A percentile compares a stretch with the other conserved stretches of the same genome.
phyloP scores from a whole-genome alignment of 768 basidiomycete genomes.

The Asterophora lycoperdoides region DNA sequence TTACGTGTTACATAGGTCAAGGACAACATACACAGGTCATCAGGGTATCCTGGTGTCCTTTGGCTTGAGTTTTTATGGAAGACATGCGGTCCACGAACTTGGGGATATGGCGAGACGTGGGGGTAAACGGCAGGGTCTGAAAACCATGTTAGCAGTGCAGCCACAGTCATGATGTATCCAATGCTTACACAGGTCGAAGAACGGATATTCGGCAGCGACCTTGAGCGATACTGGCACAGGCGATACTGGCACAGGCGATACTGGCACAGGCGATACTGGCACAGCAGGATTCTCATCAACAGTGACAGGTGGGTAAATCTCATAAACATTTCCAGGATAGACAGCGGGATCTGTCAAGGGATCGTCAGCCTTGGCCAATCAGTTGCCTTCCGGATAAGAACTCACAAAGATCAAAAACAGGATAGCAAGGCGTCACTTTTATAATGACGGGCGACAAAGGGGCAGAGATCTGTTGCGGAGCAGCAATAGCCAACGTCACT shows the following conservation, averaged over 20 bases:
- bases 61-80: neutral
- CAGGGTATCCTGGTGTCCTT: slow-evolving; percentile 12
- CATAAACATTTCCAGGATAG: slow-evolving; percentile 37
- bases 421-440: slow-evolving; percentile 18
- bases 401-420: slow-evolving; percentile 32
- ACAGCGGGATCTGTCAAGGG: slow-evolving; percentile 13
- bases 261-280: too few species aligned
- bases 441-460: neutral
- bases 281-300: neutral
- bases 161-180: too few species aligned
- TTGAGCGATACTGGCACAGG: neutral
- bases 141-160: neutral
- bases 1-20: neutral
- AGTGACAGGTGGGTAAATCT: slow-evolving; percentile 30
- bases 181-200: slow-evolving; percentile 17
- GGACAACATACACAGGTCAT: slow-evolving; percentile 28
- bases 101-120: slow-evolving; percentile 1
- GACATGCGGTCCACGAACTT: neutral
- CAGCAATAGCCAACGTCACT: neutral
- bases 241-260: too few species aligned
- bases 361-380: neutral
- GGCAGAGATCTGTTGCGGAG: neutral
- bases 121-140: slow-evolving; percentile 17
- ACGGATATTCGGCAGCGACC: slow-evolving; percentile 9
- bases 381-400: neutral